Evolutionary conservation across 305 asterid genomes (phyloP).

Genomic region (Nicotiana rustica): DNA sequence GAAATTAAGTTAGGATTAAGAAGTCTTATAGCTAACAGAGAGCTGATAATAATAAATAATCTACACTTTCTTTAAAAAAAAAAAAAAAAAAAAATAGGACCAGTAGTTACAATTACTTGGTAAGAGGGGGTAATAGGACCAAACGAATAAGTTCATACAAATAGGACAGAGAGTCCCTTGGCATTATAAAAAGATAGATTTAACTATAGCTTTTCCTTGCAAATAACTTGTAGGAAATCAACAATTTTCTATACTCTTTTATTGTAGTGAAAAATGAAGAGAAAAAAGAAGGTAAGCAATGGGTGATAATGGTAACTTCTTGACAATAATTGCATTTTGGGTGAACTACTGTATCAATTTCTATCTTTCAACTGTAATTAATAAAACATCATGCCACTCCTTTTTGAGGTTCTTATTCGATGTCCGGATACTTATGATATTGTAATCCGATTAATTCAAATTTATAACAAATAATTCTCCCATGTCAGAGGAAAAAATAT

Average conservation of each 20-base stretch:
- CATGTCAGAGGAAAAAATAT: no score
- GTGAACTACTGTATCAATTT: background rate
- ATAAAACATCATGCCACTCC: background rate
- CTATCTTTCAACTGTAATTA: background rate
- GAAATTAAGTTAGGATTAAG: no score
- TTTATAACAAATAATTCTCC: no score
- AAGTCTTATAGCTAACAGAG: no score
- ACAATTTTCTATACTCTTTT: background rate
- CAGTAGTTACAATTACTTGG: background rate
- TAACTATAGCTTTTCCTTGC: background rate
- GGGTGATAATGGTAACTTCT: background rate
- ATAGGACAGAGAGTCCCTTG: background rate
- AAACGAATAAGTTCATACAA: background rate
- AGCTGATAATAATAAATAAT: no score
- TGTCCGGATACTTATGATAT: no score
- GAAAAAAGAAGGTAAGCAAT: background rate
- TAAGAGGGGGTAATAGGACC: background rate
- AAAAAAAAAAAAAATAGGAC: background rate
- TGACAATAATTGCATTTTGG: background rate
- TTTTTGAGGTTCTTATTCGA: rapidly evolving
- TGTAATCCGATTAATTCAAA: no score
- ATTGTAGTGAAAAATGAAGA: background rate
- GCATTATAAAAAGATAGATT: background rate
- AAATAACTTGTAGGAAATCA: background rate
- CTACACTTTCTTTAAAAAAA: no score